Conservation (phyloP, 306 rosid genomes). For the Fragaria ananassa region DNA sequence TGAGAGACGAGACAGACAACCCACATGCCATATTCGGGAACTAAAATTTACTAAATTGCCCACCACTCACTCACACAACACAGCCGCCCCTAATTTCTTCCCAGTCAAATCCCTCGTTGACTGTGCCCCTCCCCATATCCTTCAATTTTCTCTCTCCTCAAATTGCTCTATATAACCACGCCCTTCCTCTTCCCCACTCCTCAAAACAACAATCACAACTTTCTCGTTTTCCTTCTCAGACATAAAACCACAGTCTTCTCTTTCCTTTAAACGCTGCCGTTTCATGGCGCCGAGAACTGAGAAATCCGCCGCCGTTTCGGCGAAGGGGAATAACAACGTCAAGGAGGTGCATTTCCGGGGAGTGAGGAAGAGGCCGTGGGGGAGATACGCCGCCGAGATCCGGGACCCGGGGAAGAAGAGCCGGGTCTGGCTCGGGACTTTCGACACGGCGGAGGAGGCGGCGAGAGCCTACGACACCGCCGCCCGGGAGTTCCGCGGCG, state of each 20-base stretch:
- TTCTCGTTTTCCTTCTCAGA: not conserved
- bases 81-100: conserved; percentile 39
- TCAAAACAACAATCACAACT: not conserved
- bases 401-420: conserved; percentile 92
- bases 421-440: conserved; percentile 99
- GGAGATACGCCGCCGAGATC: conserved; percentile 95
- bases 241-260: too few relatives aligned
- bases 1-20: conserved; percentile 30
- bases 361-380: conserved; percentile 98
- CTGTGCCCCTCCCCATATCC: conserved; percentile 21
- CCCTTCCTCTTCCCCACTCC: conserved; percentile 1
- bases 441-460: conserved; percentile 93
- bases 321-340: conserved; percentile 20
- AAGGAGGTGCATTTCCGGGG: conserved; percentile 92
- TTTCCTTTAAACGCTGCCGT: not conserved
- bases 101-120: conserved; percentile 69
- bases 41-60: conserved; percentile 33
- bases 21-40: conserved; percentile 65
- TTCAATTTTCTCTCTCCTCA: conserved; percentile 6
- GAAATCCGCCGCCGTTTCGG: conserved; percentile 34
- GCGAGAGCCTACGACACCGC: conserved; percentile 91
- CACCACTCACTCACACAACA: conserved; percentile 6
- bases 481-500: conserved; percentile 84
- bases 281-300: conserved; percentile 75
- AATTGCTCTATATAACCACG: conserved; percentile 38